Base-by-base conservation (phyloP, 1,284 basidiomycete genomes). In the Mycena citricolor region DNA sequence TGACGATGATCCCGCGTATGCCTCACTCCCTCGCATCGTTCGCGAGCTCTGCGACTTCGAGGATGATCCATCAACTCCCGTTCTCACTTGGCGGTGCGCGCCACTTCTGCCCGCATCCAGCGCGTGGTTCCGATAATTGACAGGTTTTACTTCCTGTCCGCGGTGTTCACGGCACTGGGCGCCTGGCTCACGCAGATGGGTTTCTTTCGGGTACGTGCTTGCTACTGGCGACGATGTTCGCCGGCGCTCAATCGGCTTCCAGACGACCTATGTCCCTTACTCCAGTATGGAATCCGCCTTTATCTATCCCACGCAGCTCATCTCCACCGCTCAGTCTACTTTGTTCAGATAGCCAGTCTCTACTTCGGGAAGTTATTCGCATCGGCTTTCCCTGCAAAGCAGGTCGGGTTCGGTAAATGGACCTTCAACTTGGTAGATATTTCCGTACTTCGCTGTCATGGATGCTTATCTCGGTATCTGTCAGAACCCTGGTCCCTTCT, bases 401-500 rank as follows among this genome's bases (percentile, higher is more conserved):
- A 47, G 14, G 43, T 59, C 12, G 57, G 56, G 6, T 55, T 52
- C 10, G 56, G 56, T 8, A 42, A 34, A 17, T 57, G 37, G 17
- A 41, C 36, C 2, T 57, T 59, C 29, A 47, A 57, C 6, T 51
- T 63, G 2, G 50, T 52, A 33, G 32, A 46, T 32, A 20, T 13
- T 4, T 13, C 14, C 11, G 10, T 8, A 28, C 23, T 8, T 20
- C 7, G 8, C n/a, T 31, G 12, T 13, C 19, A 10, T 22, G 1
- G 17, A 8, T 26, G 5, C 32, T 33, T 24, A 32, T 8, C 20
- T 20, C 8, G 19, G n/a, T 19, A 32, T 11, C 4, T 12, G 14
- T 11, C 13, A 52, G 38, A 63, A 63, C 38, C 61, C 61, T 3
- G 61, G 61, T 3, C 54, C 55, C 1, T 75, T 75, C 63, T 69